Base-by-base conservation (phyloP, 2,329 filamentous ascomycete genomes). In the Sporothrix protearum region DNA sequence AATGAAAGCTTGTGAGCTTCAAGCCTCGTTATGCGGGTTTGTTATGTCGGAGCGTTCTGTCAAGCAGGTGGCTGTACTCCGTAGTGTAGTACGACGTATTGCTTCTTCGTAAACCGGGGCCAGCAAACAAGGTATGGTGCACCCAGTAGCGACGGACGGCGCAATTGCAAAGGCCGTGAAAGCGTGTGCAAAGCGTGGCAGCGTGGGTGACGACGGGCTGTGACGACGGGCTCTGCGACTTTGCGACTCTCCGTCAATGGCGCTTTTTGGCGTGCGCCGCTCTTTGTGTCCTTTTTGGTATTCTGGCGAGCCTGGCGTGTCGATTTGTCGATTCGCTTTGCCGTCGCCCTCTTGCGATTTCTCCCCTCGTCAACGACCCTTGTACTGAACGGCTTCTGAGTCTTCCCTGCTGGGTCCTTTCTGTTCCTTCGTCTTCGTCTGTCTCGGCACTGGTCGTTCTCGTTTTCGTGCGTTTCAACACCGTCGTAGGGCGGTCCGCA, bases 151-250 rank as follows among this genome's bases (percentile, higher is more conserved):
- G 63, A 42, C 63, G 63, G 63, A 67, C 64, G 47, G 64, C 47
- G 47, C 63, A 67, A 67, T 36, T 67, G 63, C 42, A 51, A 47
- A 64, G 45, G 12, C 63, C 63, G 63, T 51, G 39, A 64, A 55
- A 57, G 33, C 57, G 57, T 39, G 57, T 61, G 57, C 30, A 30
- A 42, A 42, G 39, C 39, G 42, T 47, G 42, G 42, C 42, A 47
- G 42, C 14, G 14, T 4, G 42, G 42, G 42, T 47, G 42, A 47
- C 10, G 33, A 61, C 33, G 57, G 33, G 22, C 3, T 64, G n/a
- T n/a, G 53, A 47, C 10, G 33, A 61, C 33, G 57, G 33, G 22
- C 3, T 64, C 33, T n/a, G 53, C 25, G 53, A 28, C 28, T 64
- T 64, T 64, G 33, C 36, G 36, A 64, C 36, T 64, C 28, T 39